Conservation (phyloP, 345 rosid genomes). For the Brassica cretica region DNA sequence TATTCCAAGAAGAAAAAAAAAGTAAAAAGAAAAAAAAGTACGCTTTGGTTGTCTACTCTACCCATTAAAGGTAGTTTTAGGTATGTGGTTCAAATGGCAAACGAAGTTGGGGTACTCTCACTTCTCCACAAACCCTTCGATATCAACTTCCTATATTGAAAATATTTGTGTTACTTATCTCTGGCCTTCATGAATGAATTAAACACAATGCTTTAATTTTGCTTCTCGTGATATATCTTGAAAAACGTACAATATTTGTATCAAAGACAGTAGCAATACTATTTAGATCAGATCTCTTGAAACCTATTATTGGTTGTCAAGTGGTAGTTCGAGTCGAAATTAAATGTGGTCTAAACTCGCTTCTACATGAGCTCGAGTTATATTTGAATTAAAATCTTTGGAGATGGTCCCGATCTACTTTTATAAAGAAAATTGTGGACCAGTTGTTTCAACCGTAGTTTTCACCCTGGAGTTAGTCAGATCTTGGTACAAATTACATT, state of each 20-base stretch:
- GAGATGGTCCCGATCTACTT: background rate
- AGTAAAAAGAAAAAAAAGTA: background rate
- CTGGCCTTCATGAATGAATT: background rate
- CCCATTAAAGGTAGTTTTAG: background rate
- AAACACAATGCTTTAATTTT: background rate
- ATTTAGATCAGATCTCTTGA: background rate
- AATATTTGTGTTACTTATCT: background rate
- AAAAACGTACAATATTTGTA: background rate
- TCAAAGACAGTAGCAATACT: background rate
- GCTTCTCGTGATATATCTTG: background rate
- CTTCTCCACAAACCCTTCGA: background rate
- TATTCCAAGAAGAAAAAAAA: too few relatives aligned
- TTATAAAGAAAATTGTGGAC: background rate
- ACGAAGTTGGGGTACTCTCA: background rate
- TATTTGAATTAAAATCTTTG: background rate
- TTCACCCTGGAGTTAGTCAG: background rate
- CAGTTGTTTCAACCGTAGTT: background rate
- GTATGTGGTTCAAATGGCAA: background rate
- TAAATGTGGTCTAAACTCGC: background rate
- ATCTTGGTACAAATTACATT: background rate
- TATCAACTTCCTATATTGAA: background rate
- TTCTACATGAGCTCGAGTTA: background rate
- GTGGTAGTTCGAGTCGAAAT: background rate
- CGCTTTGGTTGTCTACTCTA: background rate
- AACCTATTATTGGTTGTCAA: background rate